These are phyloP conservation scores for Talaromyces verruculosus DNA, from an alignment of 2,329 filamentous ascomycete genomes.

Conservation along the genomic window DNA sequence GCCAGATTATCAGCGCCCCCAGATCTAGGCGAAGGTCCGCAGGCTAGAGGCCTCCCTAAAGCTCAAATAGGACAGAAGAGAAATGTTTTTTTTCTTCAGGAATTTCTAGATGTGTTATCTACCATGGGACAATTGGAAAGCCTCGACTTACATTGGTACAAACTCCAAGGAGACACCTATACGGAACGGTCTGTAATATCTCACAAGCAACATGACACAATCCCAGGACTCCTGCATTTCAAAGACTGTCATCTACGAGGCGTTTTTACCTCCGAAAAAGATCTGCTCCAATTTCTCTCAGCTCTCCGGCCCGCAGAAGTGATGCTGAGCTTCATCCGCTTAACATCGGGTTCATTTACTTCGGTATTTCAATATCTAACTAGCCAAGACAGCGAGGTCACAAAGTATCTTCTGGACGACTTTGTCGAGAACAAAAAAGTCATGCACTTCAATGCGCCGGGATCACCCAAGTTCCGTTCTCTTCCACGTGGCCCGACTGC, in stretches of 20 bases:
- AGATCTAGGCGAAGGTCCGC: background rate
- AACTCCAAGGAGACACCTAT: background rate
- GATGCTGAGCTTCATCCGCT: background rate
- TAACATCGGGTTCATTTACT: background rate
- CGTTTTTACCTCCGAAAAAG: background rate
- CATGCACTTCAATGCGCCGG: background rate
- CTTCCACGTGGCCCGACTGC: background rate
- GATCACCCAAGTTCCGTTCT: background rate
- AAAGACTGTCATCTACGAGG: background rate
- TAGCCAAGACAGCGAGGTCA: background rate
- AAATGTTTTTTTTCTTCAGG: background rate
- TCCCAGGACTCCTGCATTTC: background rate
- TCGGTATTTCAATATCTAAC: background rate
- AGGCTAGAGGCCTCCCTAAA: background rate
- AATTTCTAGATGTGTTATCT: background rate
- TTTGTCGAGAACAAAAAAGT: background rate
- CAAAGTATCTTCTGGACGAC: background rate
- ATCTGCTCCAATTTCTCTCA: background rate
- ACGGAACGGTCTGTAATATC: background rate
- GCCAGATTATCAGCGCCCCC: background rate
- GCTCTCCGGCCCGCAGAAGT: background rate
- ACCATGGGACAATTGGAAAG: background rate
- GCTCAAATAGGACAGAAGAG: background rate
- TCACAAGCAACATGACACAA: background rate
- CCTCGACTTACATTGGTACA: background rate